Conservation (phyloP, 2,329 filamentous ascomycete species). For the Fusarium sp. region DNA sequence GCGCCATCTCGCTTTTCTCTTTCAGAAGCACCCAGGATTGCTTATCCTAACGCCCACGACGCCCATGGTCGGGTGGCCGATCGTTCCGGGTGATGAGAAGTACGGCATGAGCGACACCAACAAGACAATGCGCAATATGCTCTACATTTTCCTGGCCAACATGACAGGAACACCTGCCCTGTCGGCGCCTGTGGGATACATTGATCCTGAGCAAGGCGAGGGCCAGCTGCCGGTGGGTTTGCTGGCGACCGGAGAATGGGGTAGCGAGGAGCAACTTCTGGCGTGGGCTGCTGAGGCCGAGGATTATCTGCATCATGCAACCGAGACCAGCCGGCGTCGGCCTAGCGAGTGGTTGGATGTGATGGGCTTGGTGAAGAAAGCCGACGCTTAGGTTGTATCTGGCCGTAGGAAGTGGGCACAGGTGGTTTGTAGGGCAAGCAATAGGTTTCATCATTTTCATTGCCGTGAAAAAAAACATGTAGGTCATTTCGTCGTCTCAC, state of each 20-base stretch:
- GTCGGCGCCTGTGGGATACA: slow-evolving; percentile 82
- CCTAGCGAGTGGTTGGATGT: slow-evolving; percentile 74
- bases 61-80: slow-evolving; percentile 82
- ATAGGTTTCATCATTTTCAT: slow-evolving; percentile 4
- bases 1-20: slow-evolving; percentile 82
- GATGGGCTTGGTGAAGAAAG: slow-evolving; percentile 52
- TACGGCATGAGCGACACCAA: slow-evolving; percentile 85
- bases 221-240: slow-evolving; percentile 75
- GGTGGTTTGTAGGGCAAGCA: neutral
- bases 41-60: slow-evolving; percentile 85
- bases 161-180: slow-evolving; percentile 84
- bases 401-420: neutral
- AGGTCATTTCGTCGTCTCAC: slow-evolving; percentile 7
- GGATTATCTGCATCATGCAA: slow-evolving; percentile 65
- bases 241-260: slow-evolving; percentile 78
- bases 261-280: slow-evolving; percentile 74
- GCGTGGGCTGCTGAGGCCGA: slow-evolving; percentile 73
- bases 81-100: slow-evolving; percentile 69
- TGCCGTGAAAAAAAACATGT: neutral
- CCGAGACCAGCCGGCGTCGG: slow-evolving; percentile 65
- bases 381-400: slow-evolving; percentile 8
- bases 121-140: slow-evolving; percentile 82
- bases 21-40: slow-evolving; percentile 79
- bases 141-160: slow-evolving; percentile 89
- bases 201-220: slow-evolving; percentile 67